Evolutionary conservation across 225 moss, liverwort and hornwort species (phyloP), one percentile per base, ranked within the genome.

Genomic region (Marchantia paleacea): DNA sequence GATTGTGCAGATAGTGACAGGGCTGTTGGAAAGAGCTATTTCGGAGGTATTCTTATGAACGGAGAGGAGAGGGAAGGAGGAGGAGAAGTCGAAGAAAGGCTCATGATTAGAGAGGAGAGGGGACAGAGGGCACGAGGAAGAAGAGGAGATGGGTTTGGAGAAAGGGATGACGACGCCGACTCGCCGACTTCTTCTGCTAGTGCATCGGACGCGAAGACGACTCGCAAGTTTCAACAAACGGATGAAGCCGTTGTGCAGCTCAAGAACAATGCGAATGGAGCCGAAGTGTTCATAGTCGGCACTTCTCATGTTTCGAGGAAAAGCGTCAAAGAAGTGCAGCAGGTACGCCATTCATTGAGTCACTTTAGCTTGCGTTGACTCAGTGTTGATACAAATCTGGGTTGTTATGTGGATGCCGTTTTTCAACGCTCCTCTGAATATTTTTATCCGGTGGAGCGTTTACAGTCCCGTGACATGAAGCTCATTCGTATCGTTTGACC

Each of bases 211-310:
- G 55, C 29, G 68, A 55, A 74, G 61, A 26, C 14, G n/a, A 76
- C 14, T 52, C 73, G 70, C 31, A 81, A 82, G 81, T 70, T 71
- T 49, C 14, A 82, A 26, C 85, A 86, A 25, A 90, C 86, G 78
- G 85, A 91, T 71, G 88, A 84, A 26, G 89, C 91, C 29, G 87
- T 92, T 64, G 87, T 94, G 55, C 86, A 82, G 62, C 77, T 94
- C 66, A 91, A 90, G 87, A 94, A 92, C 80, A 87, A 92, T 61
- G 85, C 86, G 6, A 94, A 91, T 61, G 94, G 89, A 77, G 90
- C 89, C 2, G 92, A 92, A 52, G 57, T 94, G 0, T 90, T 84
- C 62, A 68, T 94, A 71, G 76, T 94, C 26, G 94, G 94, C 82
- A 92, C 91, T 7, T 92, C 91, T 25, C 92, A 92, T 54, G 81